Percentiles rank a stretch among this genome's conserved stretches.
These are phyloP conservation scores for Castanea crenata DNA, from an alignment of 306 rosid genomes.

Conservation along the genomic window DNA sequence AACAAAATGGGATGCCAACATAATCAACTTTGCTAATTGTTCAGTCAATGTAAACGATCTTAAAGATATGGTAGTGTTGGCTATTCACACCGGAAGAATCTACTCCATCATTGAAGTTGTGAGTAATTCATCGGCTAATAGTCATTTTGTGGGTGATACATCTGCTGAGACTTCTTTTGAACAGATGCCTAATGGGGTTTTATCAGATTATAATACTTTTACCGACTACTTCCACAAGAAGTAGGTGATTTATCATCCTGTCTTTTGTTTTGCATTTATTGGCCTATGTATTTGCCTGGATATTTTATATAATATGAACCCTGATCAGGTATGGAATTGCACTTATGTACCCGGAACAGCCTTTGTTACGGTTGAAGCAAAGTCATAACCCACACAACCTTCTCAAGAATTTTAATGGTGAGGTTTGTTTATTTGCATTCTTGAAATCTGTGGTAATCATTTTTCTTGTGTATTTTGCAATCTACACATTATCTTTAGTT, in stretches of 20 bases:
- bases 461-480: too few species aligned
- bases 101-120: constrained; percentile 60
- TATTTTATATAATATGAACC: constrained; percentile 9
- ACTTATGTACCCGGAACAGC: constrained; percentile 65
- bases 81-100: constrained; percentile 77
- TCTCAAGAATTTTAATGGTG: constrained; percentile 62
- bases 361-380: constrained; percentile 81
- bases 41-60: constrained; percentile 33
- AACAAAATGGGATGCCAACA: constrained; percentile 15
- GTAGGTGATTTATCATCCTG: constrained; percentile 40
- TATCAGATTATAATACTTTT: constrained; percentile 37
- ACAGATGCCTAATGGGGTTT: constrained; percentile 21
- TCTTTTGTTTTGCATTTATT: background rate
- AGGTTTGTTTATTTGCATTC: constrained; percentile 48
- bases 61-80: constrained; percentile 66
- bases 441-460: background rate
- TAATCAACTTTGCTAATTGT: constrained; percentile 60
- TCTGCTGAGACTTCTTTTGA: too few species aligned
- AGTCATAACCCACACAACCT: constrained; percentile 92
- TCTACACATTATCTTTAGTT: background rate
- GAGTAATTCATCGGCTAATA: constrained; percentile 55
- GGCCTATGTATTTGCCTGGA: background rate
- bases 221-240: constrained; percentile 56
- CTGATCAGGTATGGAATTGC: constrained; percentile 68
- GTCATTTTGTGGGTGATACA: constrained; percentile 62